Conservation (phyloP, 2,329 filamentous ascomycete genomes). For the Chaetomiaceae sp. region DNA sequence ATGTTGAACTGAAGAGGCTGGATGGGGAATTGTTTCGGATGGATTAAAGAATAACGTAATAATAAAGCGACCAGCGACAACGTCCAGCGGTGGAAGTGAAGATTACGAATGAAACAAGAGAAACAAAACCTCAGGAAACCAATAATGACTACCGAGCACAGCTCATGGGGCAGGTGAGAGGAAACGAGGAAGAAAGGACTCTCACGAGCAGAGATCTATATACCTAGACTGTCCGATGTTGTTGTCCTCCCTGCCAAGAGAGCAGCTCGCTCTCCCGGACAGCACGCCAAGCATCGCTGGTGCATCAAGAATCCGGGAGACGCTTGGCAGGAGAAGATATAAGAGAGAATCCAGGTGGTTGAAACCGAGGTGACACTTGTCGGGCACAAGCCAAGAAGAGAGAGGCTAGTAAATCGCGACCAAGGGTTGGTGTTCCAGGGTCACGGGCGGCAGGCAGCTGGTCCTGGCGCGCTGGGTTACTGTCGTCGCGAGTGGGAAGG, state of each 20-base stretch:
- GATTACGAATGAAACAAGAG: slow-evolving; percentile 25
- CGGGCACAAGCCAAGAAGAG: background rate
- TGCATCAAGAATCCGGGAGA: background rate
- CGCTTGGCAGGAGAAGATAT: slow-evolving; percentile 8
- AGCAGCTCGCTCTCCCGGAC: background rate
- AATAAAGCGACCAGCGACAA: slow-evolving; percentile 33
- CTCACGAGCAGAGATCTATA: slow-evolving; percentile 29
- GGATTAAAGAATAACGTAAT: slow-evolving; percentile 18
- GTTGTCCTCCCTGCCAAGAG: background rate
- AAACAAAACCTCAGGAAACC: slow-evolving; percentile 18
- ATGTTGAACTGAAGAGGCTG: slow-evolving; percentile 8
- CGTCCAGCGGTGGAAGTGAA: slow-evolving; percentile 32
- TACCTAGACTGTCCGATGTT: slow-evolving; percentile 23
- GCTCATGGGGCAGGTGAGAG: slow-evolving; percentile 25
- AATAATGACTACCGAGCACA: slow-evolving; percentile 31
- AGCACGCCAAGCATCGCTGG: background rate
- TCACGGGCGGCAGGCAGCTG: background rate
- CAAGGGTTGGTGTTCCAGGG: background rate
- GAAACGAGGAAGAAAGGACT: background rate
- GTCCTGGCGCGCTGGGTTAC: too few relatives aligned
- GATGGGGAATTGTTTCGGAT: background rate
- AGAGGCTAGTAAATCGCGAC: background rate
- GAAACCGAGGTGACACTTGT: slow-evolving; percentile 13
- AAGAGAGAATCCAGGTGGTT: background rate
- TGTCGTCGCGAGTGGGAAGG: too few relatives aligned